Evolutionary conservation across 768 basidiomycete species (phyloP).

Genomic region (Lentinula boryana): DNA sequence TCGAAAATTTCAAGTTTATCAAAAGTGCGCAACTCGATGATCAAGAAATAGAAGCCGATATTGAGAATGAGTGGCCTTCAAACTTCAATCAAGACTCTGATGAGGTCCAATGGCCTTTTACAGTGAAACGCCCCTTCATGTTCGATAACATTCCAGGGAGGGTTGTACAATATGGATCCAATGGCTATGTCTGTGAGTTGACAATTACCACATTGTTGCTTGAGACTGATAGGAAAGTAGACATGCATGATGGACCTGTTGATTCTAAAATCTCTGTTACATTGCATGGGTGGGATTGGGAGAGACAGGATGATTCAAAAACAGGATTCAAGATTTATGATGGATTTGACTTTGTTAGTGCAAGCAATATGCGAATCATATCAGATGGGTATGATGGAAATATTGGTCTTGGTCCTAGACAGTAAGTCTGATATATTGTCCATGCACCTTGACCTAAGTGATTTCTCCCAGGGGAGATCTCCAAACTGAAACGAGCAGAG

Average conservation of each 20-base stretch:
- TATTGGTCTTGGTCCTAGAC: background rate
- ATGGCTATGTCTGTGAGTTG: background rate
- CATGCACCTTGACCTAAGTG: too few species aligned
- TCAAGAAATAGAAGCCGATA: too few species aligned
- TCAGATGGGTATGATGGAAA: background rate
- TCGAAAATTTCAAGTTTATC: too few species aligned
- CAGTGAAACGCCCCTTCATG: too few species aligned
- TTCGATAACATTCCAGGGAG: too few species aligned
- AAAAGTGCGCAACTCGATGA: too few species aligned
- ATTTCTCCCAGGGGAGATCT: background rate
- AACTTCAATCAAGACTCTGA: too few species aligned
- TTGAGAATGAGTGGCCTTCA: too few species aligned
- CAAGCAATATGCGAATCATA: background rate
- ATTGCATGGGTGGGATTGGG: background rate
- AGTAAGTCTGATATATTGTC: background rate
- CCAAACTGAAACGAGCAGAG: background rate
- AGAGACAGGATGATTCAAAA: background rate
- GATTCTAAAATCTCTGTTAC: background rate
- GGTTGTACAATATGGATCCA: too few species aligned
- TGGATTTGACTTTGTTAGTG: background rate
- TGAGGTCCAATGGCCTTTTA: too few species aligned
- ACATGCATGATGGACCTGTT: background rate
- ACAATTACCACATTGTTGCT: background rate
- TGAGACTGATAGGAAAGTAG: background rate
- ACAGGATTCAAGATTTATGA: background rate